Evolutionary conservation across 768 basidiomycete species (phyloP).

Genomic region (Lactifluus pinguis): DNA sequence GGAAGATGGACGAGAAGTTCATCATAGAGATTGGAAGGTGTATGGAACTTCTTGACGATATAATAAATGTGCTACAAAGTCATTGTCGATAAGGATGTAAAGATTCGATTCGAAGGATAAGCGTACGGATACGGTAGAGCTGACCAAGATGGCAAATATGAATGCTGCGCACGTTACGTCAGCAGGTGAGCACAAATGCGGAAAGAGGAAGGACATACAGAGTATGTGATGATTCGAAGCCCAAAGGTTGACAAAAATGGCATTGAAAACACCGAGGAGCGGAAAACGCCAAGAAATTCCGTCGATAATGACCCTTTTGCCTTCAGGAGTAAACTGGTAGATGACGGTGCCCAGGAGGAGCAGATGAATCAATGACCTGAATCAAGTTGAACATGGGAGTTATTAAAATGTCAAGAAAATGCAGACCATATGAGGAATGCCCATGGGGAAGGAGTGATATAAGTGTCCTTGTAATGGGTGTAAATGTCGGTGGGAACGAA

Average conservation of each 20-base stretch:
- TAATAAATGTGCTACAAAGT: conserved; percentile 80
- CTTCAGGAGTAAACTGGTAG: conserved; percentile 77
- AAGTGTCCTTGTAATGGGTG: conserved; percentile 73
- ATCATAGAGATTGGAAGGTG: conserved; percentile 53
- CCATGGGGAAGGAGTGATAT: conserved; percentile 91
- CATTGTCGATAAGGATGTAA: conserved; percentile 25
- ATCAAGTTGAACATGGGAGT: conserved; percentile 10
- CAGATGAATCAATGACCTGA: conserved; percentile 79
- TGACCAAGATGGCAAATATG: conserved; percentile 80
- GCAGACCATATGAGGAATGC: conserved; percentile 83
- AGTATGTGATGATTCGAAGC: conserved; percentile 61
- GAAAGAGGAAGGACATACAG: conserved; percentile 30
- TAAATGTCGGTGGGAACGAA: conserved; percentile 67
- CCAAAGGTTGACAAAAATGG: conserved; percentile 87
- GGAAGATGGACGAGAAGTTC: conserved; percentile 92
- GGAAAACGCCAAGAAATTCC: conserved; percentile 90
- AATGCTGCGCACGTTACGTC: conserved; percentile 46
- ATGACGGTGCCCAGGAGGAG: conserved; percentile 86
- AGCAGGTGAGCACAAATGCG: background rate
- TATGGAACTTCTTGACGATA: conserved; percentile 80
- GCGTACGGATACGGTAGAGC: conserved; percentile 50
- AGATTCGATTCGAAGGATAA: conserved; percentile 13
- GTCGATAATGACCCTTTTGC: conserved; percentile 75
- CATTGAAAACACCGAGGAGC: conserved; percentile 76
- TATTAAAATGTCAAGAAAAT: too few species aligned